Evolutionary conservation across 2,329 filamentous ascomycete genomes (phyloP).

Genomic region (Phyllosticta citribraziliensis): DNA sequence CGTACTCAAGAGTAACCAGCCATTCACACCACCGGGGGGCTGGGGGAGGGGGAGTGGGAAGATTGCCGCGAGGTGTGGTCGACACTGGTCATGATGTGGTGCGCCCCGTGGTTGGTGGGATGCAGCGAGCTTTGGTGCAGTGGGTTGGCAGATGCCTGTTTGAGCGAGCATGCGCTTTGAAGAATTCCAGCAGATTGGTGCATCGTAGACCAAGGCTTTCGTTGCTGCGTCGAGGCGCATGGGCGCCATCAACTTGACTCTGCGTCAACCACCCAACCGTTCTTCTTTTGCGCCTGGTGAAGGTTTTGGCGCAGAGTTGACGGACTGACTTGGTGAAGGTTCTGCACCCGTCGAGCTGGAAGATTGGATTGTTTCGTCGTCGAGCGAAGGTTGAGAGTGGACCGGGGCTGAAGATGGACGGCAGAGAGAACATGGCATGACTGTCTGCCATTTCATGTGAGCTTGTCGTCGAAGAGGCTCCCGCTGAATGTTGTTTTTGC

Average conservation of each 20-base stretch:
- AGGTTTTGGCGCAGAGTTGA: not conserved
- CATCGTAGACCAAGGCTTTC: too few species aligned
- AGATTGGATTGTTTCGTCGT: not conserved
- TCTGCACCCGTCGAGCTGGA: not conserved
- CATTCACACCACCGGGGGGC: too few species aligned
- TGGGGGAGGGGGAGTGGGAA: not conserved
- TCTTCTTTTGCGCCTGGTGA: not conserved
- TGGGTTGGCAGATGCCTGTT: too few species aligned
- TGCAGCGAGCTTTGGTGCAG: too few species aligned
- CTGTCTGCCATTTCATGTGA: not conserved
- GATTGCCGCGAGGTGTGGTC: not conserved
- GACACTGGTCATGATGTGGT: not conserved
- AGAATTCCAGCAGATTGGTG: too few species aligned
- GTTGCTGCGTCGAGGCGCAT: too few species aligned
- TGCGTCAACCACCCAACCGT: too few species aligned
- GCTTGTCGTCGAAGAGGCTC: not conserved
- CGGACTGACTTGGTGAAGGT: not conserved
- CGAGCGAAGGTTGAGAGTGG: not conserved
- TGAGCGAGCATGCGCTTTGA: too few species aligned
- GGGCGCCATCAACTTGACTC: too few species aligned
- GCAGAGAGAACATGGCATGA: not conserved
- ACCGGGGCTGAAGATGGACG: not conserved
- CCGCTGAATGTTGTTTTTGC: not conserved
- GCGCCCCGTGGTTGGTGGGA: too few species aligned
- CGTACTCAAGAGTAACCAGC: not conserved